Conservation (phyloP, 2,329 filamentous ascomycete genomes). For the Scolecobasidium constrictum region DNA sequence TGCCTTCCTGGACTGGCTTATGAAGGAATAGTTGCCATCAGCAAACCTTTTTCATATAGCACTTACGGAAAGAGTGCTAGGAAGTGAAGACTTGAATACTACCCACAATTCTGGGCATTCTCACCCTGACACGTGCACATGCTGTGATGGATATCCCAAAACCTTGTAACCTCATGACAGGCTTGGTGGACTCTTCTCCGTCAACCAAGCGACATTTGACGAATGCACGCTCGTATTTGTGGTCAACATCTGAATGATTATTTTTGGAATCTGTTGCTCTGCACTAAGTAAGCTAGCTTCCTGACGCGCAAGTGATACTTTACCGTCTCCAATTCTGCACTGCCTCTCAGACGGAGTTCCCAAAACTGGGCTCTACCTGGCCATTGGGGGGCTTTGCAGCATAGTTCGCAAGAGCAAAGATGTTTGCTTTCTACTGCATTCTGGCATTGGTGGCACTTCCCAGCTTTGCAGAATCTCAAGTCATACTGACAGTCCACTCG, state of each 20-base stretch:
- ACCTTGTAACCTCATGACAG: too few species aligned
- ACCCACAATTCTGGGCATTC: too few species aligned
- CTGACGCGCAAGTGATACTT: neutral
- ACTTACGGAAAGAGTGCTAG: too few species aligned
- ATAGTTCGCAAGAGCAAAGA: neutral
- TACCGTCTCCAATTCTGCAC: conserved; percentile 1
- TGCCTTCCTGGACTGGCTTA: conserved; percentile 1
- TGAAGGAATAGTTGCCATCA: neutral
- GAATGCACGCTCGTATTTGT: too few species aligned
- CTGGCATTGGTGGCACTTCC: conserved; percentile 1
- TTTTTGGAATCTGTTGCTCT: conserved; percentile 1
- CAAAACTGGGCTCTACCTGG: neutral
- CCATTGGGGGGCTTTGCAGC: neutral
- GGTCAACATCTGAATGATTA: conserved; percentile 4
- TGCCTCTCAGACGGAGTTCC: neutral
- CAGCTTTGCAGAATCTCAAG: conserved; percentile 2
- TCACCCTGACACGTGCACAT: too few species aligned
- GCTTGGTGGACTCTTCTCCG: too few species aligned
- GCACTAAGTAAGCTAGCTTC: conserved; percentile 1
- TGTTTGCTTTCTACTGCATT: neutral
- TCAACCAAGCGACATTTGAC: too few species aligned
- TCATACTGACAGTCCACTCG: too few species aligned
- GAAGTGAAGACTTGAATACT: too few species aligned
- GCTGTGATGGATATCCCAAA: too few species aligned
- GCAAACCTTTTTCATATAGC: too few species aligned